phyloP scores from a whole-genome alignment of 179 eudicot genomes.

The Heliamphora pulchella region DNA sequence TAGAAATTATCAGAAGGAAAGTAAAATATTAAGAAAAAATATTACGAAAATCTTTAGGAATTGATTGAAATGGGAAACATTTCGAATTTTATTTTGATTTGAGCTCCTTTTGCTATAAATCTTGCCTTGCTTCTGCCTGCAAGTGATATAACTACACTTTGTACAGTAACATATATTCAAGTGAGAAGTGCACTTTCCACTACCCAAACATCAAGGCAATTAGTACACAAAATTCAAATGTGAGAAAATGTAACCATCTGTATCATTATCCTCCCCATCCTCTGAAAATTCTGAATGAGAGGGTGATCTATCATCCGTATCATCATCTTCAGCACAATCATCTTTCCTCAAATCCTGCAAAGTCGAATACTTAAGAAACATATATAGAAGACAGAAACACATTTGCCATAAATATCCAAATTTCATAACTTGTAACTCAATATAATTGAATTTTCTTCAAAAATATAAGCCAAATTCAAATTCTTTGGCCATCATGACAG shows the following conservation, averaged over 20 bases:
- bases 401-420: background rate
- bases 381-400: background rate
- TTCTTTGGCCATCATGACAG: background rate
- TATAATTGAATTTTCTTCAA: background rate
- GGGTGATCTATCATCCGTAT: constrained; percentile 25
- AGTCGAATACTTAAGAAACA: background rate
- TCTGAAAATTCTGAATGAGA: constrained; percentile 38
- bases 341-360: constrained; percentile 37
- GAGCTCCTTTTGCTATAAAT: background rate
- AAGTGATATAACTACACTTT: background rate
- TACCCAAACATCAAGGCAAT: background rate
- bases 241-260: constrained; percentile 28
- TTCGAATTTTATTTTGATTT: background rate
- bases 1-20: too few relatives aligned
- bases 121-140: background rate
- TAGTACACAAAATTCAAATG: background rate
- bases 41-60: background rate
- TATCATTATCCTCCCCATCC: constrained; percentile 36
- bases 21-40: background rate
- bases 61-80: background rate
- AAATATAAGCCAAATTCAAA: background rate
- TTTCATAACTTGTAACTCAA: background rate
- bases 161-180: background rate
- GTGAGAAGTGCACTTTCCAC: background rate
- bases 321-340: constrained; percentile 35